Base-by-base conservation (phyloP, 768 basidiomycete species). In the Mycena indigotica region DNA sequence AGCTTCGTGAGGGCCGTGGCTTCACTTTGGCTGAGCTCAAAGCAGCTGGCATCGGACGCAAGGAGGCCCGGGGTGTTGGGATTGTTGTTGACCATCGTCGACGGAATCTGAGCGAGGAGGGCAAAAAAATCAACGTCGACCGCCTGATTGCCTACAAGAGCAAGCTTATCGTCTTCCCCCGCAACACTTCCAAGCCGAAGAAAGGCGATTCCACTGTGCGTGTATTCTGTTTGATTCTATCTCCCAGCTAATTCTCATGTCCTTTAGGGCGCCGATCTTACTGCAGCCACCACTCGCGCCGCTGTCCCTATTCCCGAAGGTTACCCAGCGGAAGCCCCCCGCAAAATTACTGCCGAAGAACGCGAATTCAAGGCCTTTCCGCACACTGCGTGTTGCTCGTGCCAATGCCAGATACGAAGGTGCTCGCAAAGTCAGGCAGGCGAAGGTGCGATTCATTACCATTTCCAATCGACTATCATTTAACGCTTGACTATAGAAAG, bases 21-120 rank as follows among this genome's bases (percentile, higher is more conserved):
- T 98, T 98, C 83, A 95, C 95, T 60, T 79, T 93, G 45, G 84
- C 84, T 46, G 97, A 99, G 77, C 83, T 99, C 73, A 97, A 95
- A 81, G 93, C 91, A 71, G 97, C 95, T 61, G 97, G 97, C 48
- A 84, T 99, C 72, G 88, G 90, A 67, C 86, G 84, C 78, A 97
- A 96, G 80, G 90, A 93, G 77, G 97, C 97, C 21, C 85, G 88
- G 48, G 86, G 91, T 71, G 76, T 99, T 65, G 97, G 97, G 61
- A 91, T 99, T 68, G 88, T 93, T 60, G 94, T 98, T 65, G 97
- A 99, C 77, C 95, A 97, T 82, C 84, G 97, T 74, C 87, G 97
- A 82, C 85, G 94, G 74, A 96, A 95, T 80, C 73, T 94, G 75
- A 94, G 91, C 72, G 95, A 95, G 79, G 95, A 98, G 84, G 93